Evolutionary conservation across 106 monocot species (phyloP), one percentile per base, ranked within the genome.

Genomic region (Dendrobium huoshanense): DNA sequence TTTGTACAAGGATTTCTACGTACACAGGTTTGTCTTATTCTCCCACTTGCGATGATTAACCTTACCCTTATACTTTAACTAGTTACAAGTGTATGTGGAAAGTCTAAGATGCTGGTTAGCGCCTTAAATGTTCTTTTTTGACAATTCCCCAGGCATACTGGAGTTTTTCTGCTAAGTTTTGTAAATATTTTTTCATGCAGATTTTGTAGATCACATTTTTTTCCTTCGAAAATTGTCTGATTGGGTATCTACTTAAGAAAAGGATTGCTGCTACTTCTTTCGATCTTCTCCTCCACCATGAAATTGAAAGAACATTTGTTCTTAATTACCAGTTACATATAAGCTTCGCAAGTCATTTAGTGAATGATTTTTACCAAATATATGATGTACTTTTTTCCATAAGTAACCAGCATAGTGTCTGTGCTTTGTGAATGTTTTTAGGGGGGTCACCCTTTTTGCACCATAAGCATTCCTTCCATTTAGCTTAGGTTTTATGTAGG

Each of bases 1-100:
- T 97, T 91, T 85, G 94, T 97, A 42, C 90, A 81, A 79, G 83
- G 86, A 73, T 97, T 97, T 76, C 67, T 97, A 81, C 84, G 85
- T n/a, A 45, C 61, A 75, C 97, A 97, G 94, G 97, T 97, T 73
- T 77, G 78, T 65, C 9, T 73, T 42, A 65, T 0, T 58, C 74
- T 11, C 15, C 65, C 4, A 79, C n/a, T 58, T 25, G 72, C 7
- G 10, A 72, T 72, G 40, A 72, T 72, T 72, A 72, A 72, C 17
- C 11, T 65, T 40, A 27, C 37, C 72, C 25, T 72, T 64, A 7
- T 73, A 73, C 8, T 73, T 58, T 74, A 20, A 55, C 81, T 75
- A 33, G 24, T 68, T 68, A 27, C 27, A 5, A 58, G 9, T 18
- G 6, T 19, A 58, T 58, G 41, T 54, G 31, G 31, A 31, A 56